A percentile compares a stretch with the other conserved stretches of the same genome.
These are phyloP conservation scores for Neolentinus lepideus DNA, from an alignment of 1,284 basidiomycete genomes.

Conservation along the genomic window DNA sequence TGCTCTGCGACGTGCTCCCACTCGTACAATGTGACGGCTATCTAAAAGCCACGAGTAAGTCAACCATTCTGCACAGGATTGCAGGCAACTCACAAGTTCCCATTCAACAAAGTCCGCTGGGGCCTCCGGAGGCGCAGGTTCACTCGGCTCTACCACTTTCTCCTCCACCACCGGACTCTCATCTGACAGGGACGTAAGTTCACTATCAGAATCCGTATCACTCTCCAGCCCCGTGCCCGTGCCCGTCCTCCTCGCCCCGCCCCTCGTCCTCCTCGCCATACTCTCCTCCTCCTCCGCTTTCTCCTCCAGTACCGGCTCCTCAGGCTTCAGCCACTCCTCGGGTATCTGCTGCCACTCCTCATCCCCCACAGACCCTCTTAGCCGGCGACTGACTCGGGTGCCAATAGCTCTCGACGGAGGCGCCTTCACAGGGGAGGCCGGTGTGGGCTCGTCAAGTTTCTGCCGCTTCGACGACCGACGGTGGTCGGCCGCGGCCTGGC, in stretches of 20 bases:
- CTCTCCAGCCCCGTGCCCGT: conserved; percentile 40
- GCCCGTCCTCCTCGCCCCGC: conserved; percentile 3
- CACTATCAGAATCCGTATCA: conserved; percentile 51
- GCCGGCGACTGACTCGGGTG: conserved; percentile 57
- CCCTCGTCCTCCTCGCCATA: conserved; percentile 11
- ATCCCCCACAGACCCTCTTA: conserved; percentile 45
- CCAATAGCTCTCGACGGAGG: conserved; percentile 33
- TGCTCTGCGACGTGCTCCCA: conserved; percentile 71
- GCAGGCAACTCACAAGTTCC: conserved; percentile 60
- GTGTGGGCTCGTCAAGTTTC: neutral
- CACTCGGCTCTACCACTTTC: conserved; percentile 5
- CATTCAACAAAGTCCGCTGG: conserved; percentile 68
- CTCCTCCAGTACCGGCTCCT: conserved; percentile 13
- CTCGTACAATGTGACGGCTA: conserved; percentile 73
- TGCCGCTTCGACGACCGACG: neutral
- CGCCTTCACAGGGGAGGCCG: neutral
- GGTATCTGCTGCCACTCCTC: conserved; percentile 77
- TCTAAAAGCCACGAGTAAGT: conserved; percentile 31
- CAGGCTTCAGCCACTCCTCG: conserved; percentile 65
- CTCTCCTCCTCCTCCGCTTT: conserved; percentile 8
- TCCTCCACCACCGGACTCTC: neutral
- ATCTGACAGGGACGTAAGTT: conserved; percentile 65
- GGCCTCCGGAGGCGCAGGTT: conserved; percentile 8
- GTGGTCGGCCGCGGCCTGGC: conserved; percentile 29
- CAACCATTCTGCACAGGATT: neutral